These are phyloP conservation scores for Lactarius tabidus DNA, from an alignment of 768 basidiomycete genomes.

Conservation along the genomic window DNA sequence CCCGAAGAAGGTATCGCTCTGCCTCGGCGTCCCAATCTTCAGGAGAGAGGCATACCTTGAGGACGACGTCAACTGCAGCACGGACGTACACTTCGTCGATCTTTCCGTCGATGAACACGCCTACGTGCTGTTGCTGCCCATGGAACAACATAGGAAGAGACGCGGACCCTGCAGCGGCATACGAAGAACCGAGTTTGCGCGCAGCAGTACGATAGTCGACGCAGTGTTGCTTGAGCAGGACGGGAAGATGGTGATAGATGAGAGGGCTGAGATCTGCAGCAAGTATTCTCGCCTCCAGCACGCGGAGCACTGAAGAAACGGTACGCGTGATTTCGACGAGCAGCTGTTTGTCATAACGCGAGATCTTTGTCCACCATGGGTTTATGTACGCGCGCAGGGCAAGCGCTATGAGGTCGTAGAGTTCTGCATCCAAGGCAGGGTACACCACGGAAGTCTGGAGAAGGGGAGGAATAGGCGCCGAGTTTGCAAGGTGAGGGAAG, in stretches of 20 bases:
- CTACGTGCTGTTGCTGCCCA: conserved; percentile 80
- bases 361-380: conserved; percentile 83
- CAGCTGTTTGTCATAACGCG: conserved; percentile 79
- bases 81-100: conserved; percentile 76
- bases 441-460: conserved; percentile 43
- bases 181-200: conserved; percentile 61
- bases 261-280: conserved; percentile 57
- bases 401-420: conserved; percentile 79
- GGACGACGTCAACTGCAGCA: conserved; percentile 70
- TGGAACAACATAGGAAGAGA: conserved; percentile 70
- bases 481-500: conserved; percentile 49
- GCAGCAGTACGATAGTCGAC: conserved; percentile 69
- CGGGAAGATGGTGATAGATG: conserved; percentile 58
- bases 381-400: conserved; percentile 73
- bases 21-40: conserved; percentile 76
- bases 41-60: conserved; percentile 66
- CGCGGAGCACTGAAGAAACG: conserved; percentile 52
- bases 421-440: conserved; percentile 58
- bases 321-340: conserved; percentile 65
- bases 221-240: conserved; percentile 70
- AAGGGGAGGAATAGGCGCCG: conserved; percentile 49
- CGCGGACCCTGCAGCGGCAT: conserved; percentile 62
- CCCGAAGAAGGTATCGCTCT: conserved; percentile 80
- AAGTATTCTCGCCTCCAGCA: conserved; percentile 54
- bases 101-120: conserved; percentile 58